Evolutionary conservation across 2,329 filamentous ascomycete genomes (phyloP).

Genomic region (Eutypella sp.): DNA sequence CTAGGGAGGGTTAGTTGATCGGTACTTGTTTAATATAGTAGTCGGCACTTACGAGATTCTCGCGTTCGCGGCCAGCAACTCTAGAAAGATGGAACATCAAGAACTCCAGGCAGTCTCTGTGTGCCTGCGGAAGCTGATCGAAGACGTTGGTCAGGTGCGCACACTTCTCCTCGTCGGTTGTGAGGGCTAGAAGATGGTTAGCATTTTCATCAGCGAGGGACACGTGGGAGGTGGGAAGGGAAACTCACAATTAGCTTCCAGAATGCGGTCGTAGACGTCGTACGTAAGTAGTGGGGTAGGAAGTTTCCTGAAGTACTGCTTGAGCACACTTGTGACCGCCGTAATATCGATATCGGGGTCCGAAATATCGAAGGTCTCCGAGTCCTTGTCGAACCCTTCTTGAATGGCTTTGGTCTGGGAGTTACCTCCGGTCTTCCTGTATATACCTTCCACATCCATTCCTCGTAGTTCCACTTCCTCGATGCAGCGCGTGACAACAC

Average conservation of each 20-base stretch:
- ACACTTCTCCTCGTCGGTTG: slow-evolving; percentile 62
- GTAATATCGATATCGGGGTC: slow-evolving; percentile 94
- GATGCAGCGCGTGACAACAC: slow-evolving; percentile 87
- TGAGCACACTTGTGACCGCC: slow-evolving; percentile 88
- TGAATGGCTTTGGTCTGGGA: slow-evolving; percentile 87
- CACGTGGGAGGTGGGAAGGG: background rate
- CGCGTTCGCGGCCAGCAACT: slow-evolving; percentile 74
- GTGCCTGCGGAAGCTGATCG: slow-evolving; percentile 72
- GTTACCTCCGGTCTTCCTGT: slow-evolving; percentile 92
- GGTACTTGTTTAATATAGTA: background rate
- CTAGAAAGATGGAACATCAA: slow-evolving; percentile 88
- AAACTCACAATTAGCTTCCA: slow-evolving; percentile 71
- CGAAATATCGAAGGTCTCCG: slow-evolving; percentile 86
- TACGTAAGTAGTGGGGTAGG: slow-evolving; percentile 87
- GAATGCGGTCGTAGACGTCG: slow-evolving; percentile 82
- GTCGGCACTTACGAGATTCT: slow-evolving; percentile 67
- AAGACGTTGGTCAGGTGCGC: slow-evolving; percentile 69
- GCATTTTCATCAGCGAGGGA: too few relatives aligned
- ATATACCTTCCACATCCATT: slow-evolving; percentile 97
- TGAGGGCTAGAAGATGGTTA: slow-evolving; percentile 47
- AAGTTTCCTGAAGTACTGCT: slow-evolving; percentile 95
- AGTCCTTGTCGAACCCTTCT: slow-evolving; percentile 82
- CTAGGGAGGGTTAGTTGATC: slow-evolving; percentile 35
- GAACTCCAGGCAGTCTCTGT: slow-evolving; percentile 87
- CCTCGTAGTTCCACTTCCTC: slow-evolving; percentile 93